Evolutionary conservation across 192 early-diverging fungal genomes (phyloP).

Genomic region (Gonapodya sp.): DNA sequence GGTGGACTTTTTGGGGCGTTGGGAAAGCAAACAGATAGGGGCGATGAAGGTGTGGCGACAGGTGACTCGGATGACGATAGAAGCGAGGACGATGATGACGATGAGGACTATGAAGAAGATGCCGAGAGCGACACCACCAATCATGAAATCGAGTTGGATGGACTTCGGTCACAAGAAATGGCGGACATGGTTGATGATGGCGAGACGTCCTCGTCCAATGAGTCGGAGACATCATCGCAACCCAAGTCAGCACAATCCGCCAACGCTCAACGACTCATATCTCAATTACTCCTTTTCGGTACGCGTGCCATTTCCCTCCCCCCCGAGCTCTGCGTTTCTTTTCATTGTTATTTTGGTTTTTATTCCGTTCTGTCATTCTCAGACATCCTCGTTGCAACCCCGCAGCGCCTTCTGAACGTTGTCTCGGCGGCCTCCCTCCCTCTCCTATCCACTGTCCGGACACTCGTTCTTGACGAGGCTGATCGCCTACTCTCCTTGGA

Average conservation of each 20-base stretch:
- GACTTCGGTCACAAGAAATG: too few relatives aligned
- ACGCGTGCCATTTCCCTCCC: too few relatives aligned
- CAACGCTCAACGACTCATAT: not conserved
- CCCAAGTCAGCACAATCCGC: not conserved
- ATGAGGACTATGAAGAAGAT: not conserved
- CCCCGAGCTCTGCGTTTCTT: not conserved
- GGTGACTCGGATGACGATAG: not conserved
- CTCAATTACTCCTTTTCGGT: not conserved
- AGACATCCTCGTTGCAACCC: slow-evolving; percentile 92
- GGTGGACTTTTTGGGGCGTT: not conserved
- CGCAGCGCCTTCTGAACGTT: slow-evolving; percentile 80
- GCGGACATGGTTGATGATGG: not conserved
- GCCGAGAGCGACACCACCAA: too few relatives aligned
- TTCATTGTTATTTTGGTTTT: slow-evolving; percentile 16
- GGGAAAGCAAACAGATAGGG: not conserved
- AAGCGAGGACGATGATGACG: not conserved
- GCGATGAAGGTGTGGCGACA: not conserved
- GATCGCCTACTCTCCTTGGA: slow-evolving; percentile 73
- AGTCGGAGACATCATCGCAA: not conserved
- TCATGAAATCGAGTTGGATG: too few relatives aligned
- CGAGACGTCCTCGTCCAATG: not conserved
- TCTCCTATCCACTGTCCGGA: slow-evolving; percentile 63
- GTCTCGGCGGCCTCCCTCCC: slow-evolving; percentile 62
- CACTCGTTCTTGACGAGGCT: slow-evolving; percentile 74
- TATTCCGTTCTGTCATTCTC: not conserved